Percentiles rank a stretch among this genome's conserved stretches.
phyloP scores from a whole-genome alignment of 2,329 filamentous ascomycete species.

The Trichoderma atroviride region DNA sequence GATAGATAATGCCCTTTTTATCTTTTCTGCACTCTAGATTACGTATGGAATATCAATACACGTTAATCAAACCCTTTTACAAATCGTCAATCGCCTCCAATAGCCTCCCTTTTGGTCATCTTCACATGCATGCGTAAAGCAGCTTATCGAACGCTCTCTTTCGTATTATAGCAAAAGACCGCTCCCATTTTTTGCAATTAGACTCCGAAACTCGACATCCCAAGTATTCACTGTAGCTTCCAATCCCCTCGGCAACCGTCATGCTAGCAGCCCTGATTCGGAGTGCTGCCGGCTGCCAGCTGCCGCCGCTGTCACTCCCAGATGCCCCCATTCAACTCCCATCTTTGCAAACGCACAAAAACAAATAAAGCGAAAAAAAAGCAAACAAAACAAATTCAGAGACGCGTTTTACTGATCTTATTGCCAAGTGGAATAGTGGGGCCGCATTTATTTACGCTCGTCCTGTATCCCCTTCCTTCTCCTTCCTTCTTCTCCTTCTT shows the following conservation, averaged over 20 bases:
- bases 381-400: not conserved
- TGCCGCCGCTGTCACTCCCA: slow-evolving; percentile 14
- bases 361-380: not conserved
- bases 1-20: not conserved
- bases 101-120: not conserved
- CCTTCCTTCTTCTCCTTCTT: slow-evolving; percentile 10
- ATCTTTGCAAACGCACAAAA: not conserved
- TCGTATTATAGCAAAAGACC: not conserved
- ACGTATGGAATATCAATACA: too few relatives aligned
- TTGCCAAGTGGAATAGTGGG: slow-evolving; percentile 2
- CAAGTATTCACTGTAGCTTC: not conserved
- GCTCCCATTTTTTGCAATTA: not conserved
- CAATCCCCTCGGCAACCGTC: not conserved
- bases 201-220: not conserved
- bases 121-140: not conserved
- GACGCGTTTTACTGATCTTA: slow-evolving; percentile 23
- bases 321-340: not conserved
- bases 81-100: not conserved
- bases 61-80: not conserved
- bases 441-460: slow-evolving; percentile 12
- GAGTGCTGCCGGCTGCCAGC: slow-evolving; percentile 2
- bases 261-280: not conserved
- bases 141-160: not conserved
- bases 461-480: not conserved
- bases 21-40: too few relatives aligned